Base-by-base conservation (phyloP, 768 basidiomycete species). In the Podaxis carcinomalis region DNA sequence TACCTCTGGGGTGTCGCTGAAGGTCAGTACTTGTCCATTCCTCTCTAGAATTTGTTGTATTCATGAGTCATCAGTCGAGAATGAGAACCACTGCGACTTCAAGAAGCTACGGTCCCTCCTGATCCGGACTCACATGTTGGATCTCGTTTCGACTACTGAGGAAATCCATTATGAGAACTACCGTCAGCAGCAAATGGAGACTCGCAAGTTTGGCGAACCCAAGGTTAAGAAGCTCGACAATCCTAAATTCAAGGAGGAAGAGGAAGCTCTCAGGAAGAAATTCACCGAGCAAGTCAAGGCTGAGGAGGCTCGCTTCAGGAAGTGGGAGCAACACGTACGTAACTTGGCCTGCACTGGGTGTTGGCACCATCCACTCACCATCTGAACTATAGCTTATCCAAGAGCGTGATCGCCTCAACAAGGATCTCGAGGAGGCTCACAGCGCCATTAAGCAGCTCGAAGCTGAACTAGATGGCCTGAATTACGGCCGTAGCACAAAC, bases 1-100 rank as follows among this genome's bases (percentile, higher is more conserved):
- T 99, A 99, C 72, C 86, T 96, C 13, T 99, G 97, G 97, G 97
- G 97, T 81, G 95, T 99, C n/a, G 97, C 97, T 7, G 97, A 99
- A 81, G 93, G 93, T 93, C 42, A 52, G 80, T 74, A 25, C 19
- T 56, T 11, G 32, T 1, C 14, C 4, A 2, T 27, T 14, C 5
- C 27, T 57, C 37, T 57, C 36, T 52, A 40, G 27, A 7, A 4
- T 3, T 46, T 37, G 46, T 46, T 37, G 46, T 53, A 32, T 39
- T 56, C 21, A 58, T 42, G 51, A 27, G 39, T 44, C 11, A 62
- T 3, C 68, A 94, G 96, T 99, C 63, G 97, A 99, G 77, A 98
- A 99, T 72, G 97, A 99, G 78, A 89, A 90, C 73, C 97, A 99
- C 78, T 99, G 97, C 73, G 97, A 98, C 77, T 99, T 99, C 87